A percentile compares a stretch with the other conserved stretches of the same genome.
Conservation (phyloP, 2,329 filamentous ascomycete genomes). For the Pestalotiopsis sp. region DNA sequence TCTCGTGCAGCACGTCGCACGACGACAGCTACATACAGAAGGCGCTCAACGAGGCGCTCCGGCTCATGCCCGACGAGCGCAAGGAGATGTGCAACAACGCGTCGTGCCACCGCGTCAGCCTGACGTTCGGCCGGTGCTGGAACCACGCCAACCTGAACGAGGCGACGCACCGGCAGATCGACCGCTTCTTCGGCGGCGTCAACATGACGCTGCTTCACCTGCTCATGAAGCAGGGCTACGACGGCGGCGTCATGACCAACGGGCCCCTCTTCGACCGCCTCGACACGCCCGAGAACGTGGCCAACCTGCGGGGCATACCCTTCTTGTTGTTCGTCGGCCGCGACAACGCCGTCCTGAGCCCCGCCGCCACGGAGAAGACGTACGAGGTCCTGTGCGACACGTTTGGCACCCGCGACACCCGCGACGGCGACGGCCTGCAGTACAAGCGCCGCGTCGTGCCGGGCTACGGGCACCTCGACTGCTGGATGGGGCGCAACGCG, state of each 20-base stretch:
- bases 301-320: constrained; percentile 50
- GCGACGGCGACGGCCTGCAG: constrained; percentile 33
- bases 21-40: constrained; percentile 51
- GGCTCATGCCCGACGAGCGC: constrained; percentile 55
- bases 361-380: constrained; percentile 52
- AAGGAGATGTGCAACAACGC: constrained; percentile 62
- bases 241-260: constrained; percentile 53
- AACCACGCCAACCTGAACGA: constrained; percentile 65
- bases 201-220: constrained; percentile 58
- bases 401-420: constrained; percentile 41
- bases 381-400: constrained; percentile 52
- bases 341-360: constrained; percentile 57
- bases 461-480: constrained; percentile 61
- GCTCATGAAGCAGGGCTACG: constrained; percentile 55
- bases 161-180: constrained; percentile 62
- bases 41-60: constrained; percentile 53
- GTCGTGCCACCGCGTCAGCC: constrained; percentile 58
- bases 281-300: constrained; percentile 49
- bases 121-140: constrained; percentile 66
- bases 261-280: constrained; percentile 46
- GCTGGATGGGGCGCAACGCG: constrained; percentile 61
- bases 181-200: constrained; percentile 62
- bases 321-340: constrained; percentile 56
- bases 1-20: constrained; percentile 48
- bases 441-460: constrained; percentile 55